Percentiles rank a stretch among this genome's conserved stretches.
These are phyloP conservation scores for Fusarium stilboides DNA, from an alignment of 2,329 filamentous ascomycete species.

Conservation along the genomic window DNA sequence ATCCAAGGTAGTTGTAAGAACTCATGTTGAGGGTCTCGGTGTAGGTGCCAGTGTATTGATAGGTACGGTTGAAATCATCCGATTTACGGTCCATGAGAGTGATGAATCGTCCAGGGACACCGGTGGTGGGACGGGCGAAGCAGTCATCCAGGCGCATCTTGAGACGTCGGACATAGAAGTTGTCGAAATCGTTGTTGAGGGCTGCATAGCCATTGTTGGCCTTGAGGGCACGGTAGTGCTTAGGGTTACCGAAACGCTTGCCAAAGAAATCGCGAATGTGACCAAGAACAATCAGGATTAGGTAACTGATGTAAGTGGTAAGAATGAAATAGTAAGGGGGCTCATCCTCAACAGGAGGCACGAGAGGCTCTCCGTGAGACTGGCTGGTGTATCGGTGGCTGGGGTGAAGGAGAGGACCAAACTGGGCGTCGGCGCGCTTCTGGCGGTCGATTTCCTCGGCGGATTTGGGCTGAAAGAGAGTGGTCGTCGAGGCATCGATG, in stretches of 20 bases:
- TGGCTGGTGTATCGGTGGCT: constrained; percentile 91
- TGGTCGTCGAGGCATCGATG: constrained; percentile 81
- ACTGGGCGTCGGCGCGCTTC: constrained; percentile 88
- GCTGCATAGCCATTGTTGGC: constrained; percentile 92
- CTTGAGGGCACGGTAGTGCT: constrained; percentile 85
- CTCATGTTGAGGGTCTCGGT: constrained; percentile 99
- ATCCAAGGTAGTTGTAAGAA: constrained; percentile 99
- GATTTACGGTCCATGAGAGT: constrained; percentile 93
- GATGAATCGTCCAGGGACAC: constrained; percentile 94
- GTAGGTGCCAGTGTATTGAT: constrained; percentile 88
- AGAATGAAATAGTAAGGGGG: constrained; percentile 97
- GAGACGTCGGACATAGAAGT: constrained; percentile 93
- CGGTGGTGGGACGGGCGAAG: constrained; percentile 92
- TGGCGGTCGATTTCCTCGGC: constrained; percentile 84
- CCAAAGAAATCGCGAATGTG: constrained; percentile 98
- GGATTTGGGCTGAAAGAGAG: constrained; percentile 88
- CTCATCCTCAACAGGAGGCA: constrained; percentile 91
- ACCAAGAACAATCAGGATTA: constrained; percentile 94
- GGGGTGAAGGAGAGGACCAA: constrained; percentile 85
- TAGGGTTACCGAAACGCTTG: constrained; percentile 90
- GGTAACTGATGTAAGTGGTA: constrained; percentile 98
- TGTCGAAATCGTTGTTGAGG: constrained; percentile 98
- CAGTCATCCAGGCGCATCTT: constrained; percentile 98
- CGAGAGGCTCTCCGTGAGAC: constrained; percentile 85
- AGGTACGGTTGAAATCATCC: constrained; percentile 91